These are phyloP conservation scores for Aaosphaeria arxii DNA, from an alignment of 2,329 filamentous ascomycete species.

Conservation along the genomic window DNA sequence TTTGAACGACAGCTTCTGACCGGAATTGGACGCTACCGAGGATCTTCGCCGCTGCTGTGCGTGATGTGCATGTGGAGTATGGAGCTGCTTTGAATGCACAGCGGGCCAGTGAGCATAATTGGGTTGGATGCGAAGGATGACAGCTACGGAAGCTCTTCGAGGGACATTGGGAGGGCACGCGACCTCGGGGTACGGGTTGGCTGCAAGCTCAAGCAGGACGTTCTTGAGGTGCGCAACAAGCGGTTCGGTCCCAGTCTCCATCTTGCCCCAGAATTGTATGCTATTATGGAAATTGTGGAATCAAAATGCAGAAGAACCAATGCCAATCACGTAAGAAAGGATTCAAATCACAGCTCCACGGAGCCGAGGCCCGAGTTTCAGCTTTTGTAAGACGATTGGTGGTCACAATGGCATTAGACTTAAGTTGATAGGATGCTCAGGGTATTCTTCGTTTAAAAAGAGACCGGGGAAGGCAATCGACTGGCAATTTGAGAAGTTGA, in stretches of 20 bases:
- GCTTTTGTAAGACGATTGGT: constrained; percentile 10
- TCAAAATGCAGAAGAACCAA: not conserved
- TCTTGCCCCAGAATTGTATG: constrained; percentile 4
- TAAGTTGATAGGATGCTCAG: no score
- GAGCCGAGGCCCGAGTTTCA: constrained; percentile 14
- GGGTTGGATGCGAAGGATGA: constrained; percentile 62
- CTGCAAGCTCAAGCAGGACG: constrained; percentile 42
- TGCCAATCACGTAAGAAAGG: not conserved
- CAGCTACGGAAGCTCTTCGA: constrained; percentile 63
- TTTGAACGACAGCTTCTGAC: constrained; percentile 28
- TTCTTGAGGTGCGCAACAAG: constrained; percentile 41
- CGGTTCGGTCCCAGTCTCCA: constrained; percentile 19
- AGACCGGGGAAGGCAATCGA: no score
- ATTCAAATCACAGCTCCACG: not conserved
- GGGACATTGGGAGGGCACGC: constrained; percentile 49
- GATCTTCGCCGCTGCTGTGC: constrained; percentile 22
- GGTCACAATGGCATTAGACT: constrained; percentile 1
- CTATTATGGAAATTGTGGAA: no score
- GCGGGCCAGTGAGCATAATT: constrained; percentile 54
- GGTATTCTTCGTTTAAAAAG: no score
- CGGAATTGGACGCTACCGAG: constrained; percentile 18
- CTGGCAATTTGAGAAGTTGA: no score
- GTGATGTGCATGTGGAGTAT: constrained; percentile 11
- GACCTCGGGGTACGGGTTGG: constrained; percentile 49
- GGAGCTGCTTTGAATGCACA: constrained; percentile 16